These are phyloP conservation scores for Angomonas deanei DNA, from an alignment of 208 protist species.

Conservation along the genomic window DNA sequence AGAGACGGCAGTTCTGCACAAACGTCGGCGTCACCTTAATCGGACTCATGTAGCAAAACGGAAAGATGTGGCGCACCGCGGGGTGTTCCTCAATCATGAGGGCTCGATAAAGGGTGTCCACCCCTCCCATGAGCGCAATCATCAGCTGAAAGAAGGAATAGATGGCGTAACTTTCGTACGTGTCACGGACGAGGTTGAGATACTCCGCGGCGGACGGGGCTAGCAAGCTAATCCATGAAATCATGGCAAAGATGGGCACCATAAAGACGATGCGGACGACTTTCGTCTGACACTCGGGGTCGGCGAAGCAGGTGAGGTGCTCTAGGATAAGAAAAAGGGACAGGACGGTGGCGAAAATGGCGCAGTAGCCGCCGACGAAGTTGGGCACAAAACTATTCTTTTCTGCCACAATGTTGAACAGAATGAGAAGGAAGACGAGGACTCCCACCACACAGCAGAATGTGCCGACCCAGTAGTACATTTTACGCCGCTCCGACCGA, in stretches of 20 bases:
- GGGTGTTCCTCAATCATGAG: conserved; percentile 82
- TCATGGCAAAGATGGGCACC: conserved; percentile 90
- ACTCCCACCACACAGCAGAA: conserved; percentile 72
- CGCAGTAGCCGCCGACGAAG: conserved; percentile 85
- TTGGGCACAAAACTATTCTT: conserved; percentile 57
- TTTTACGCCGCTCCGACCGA: conserved; percentile 43
- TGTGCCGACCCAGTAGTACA: conserved; percentile 86
- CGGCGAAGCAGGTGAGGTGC: conserved; percentile 85
- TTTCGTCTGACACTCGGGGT: conserved; percentile 88
- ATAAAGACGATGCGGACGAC: conserved; percentile 93
- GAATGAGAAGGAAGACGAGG: conserved; percentile 58
- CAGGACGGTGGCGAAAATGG: conserved; percentile 81
- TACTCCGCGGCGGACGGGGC: conserved; percentile 72
- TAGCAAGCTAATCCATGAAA: conserved; percentile 77
- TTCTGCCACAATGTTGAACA: conserved; percentile 34
- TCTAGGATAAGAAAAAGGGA: conserved; percentile 89
- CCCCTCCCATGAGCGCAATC: conserved; percentile 88
- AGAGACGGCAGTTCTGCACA: conserved; percentile 82
- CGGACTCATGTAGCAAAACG: conserved; percentile 76
- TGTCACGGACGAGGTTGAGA: conserved; percentile 87
- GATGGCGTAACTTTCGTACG: conserved; percentile 93
- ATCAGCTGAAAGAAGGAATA: conserved; percentile 94
- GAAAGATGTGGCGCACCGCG: conserved; percentile 74
- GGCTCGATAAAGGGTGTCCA: conserved; percentile 77
- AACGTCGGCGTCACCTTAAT: conserved; percentile 81